These are phyloP conservation scores for Anacardium occidentale DNA, from an alignment of 345 rosid genomes.

Conservation along the genomic window DNA sequence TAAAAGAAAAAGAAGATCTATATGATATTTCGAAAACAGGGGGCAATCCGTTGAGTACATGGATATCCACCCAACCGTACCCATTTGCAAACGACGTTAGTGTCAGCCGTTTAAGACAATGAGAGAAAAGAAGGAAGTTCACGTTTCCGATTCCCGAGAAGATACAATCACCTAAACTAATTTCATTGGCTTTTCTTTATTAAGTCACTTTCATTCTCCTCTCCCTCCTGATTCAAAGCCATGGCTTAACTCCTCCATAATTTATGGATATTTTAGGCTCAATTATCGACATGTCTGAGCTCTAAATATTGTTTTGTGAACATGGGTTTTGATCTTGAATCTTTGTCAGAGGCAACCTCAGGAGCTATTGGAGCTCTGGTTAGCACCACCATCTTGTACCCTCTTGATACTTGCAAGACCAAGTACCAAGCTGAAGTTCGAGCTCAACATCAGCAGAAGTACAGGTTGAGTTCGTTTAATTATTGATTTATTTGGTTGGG, in stretches of 20 bases:
- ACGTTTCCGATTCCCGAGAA: conserved; percentile 34
- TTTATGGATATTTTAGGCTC: conserved; percentile 13
- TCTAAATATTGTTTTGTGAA: background rate
- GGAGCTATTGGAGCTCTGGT: conserved; percentile 78
- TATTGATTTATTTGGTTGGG: background rate
- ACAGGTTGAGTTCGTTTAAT: conserved; percentile 41
- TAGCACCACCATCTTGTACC: conserved; percentile 74
- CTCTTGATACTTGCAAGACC: conserved; percentile 86
- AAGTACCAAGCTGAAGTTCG: conserved; percentile 79
- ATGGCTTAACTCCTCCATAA: background rate
- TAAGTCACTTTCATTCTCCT: conserved; percentile 17
- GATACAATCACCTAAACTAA: conserved; percentile 19
- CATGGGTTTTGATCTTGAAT: conserved; percentile 63
- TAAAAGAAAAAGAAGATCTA: no score
- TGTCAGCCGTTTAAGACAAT: conserved; percentile 6
- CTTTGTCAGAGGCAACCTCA: conserved; percentile 73
- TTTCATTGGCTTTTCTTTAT: background rate
- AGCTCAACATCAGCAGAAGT: conserved; percentile 57
- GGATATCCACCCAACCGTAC: background rate
- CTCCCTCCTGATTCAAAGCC: background rate
- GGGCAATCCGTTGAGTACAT: background rate
- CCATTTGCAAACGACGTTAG: background rate
- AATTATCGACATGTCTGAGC: background rate
- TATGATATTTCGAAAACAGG: no score
- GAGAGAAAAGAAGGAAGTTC: background rate